These are phyloP conservation scores for Salisapilia sapeloensis DNA, from an alignment of 352 stramenopile species.

Conservation along the genomic window DNA sequence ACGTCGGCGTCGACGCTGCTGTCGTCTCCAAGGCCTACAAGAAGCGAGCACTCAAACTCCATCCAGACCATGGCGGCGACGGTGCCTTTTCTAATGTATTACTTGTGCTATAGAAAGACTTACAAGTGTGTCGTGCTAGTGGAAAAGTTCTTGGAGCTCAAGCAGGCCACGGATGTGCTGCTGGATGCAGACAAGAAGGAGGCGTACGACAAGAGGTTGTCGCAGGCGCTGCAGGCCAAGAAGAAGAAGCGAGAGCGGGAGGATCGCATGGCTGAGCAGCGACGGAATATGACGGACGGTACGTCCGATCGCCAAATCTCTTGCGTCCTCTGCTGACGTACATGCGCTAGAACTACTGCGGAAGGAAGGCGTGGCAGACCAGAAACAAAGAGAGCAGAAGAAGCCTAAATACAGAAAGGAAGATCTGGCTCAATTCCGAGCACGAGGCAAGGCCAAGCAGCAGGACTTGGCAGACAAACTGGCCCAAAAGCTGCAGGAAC, in stretches of 20 bases:
- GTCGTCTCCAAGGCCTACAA: conserved; percentile 69
- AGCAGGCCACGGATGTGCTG: conserved; percentile 52
- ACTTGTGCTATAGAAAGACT: neutral
- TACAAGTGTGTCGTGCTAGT: conserved; percentile 12
- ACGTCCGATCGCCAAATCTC: neutral
- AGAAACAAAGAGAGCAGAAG: conserved; percentile 12
- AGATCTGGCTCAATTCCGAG: conserved; percentile 34
- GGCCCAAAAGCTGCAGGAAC: too few species aligned
- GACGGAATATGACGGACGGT: conserved; percentile 49
- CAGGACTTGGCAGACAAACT: conserved; percentile 32
- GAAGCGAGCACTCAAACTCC: conserved; percentile 61
- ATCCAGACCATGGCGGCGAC: conserved; percentile 66
- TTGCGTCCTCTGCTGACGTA: conserved; percentile 1
- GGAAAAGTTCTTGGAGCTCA: conserved; percentile 70
- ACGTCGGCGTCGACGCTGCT: conserved; percentile 37
- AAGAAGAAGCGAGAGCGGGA: conserved; percentile 54
- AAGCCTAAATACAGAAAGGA: conserved; percentile 11
- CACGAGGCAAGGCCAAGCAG: conserved; percentile 28
- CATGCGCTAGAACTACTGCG: conserved; percentile 23
- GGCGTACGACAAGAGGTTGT: conserved; percentile 67
- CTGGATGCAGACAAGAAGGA: conserved; percentile 68
- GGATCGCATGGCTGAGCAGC: conserved; percentile 29
- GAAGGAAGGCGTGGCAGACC: conserved; percentile 32
- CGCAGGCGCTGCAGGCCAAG: conserved; percentile 32
- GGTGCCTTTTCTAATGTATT: conserved; percentile 11